Evolutionary conservation across 2,329 filamentous ascomycete species (phyloP).

Genomic region (Triangularia setosa): DNA sequence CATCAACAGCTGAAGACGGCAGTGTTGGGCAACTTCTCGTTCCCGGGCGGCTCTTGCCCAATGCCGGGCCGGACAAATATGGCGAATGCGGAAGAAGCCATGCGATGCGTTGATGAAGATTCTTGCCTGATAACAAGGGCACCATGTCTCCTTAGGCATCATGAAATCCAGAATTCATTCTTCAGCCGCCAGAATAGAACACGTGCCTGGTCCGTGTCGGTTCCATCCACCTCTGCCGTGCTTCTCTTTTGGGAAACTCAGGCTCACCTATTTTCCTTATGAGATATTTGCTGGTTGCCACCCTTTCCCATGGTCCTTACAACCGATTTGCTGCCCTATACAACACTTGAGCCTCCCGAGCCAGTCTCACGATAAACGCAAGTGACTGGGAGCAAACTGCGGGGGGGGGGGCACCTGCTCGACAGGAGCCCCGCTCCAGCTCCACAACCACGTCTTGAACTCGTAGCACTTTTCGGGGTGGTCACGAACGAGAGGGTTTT

Average conservation of each 20-base stretch:
- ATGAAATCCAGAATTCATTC: background rate
- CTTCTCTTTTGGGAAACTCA: background rate
- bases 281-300: background rate
- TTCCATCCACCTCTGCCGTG: background rate
- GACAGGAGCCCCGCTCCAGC: background rate
- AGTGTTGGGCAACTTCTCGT: background rate
- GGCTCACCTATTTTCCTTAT: background rate
- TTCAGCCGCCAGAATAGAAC: background rate
- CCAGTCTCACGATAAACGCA: background rate
- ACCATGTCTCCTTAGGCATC: background rate
- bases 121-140: background rate
- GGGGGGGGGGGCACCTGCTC: background rate
- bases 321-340: background rate
- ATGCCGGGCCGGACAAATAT: background rate
- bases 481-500: background rate
- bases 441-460: background rate
- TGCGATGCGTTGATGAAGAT: background rate
- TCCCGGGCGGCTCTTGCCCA: background rate
- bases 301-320: background rate
- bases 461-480: background rate
- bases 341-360: background rate
- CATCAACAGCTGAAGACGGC: background rate
- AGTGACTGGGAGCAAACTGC: background rate
- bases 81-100: background rate
- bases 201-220: background rate